A percentile compares a stretch with the other conserved stretches of the same genome.
Conservation (phyloP, 139 green algal genomes). For the Ostreobium quekettii region DNA sequence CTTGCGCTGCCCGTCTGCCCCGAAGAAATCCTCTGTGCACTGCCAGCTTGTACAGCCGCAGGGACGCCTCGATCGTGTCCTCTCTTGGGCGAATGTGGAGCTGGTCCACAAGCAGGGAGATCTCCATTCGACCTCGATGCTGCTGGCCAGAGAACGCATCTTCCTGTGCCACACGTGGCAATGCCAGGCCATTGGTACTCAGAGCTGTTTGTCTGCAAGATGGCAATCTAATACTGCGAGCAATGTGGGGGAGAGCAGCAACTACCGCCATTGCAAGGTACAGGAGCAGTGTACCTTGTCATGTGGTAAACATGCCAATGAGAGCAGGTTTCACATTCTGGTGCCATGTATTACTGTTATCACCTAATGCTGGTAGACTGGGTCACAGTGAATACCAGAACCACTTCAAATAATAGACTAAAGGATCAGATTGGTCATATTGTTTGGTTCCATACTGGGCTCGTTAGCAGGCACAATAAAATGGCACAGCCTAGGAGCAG, state of each 20-base stretch:
- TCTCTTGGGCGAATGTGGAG: slow-evolving; percentile 68
- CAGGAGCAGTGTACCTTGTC: neutral
- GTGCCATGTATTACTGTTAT: too few species aligned
- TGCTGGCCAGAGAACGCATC: neutral
- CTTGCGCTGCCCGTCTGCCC: slow-evolving; percentile 73
- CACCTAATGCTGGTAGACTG: too few species aligned
- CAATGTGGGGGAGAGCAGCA: too few species aligned
- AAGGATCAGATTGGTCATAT: too few species aligned
- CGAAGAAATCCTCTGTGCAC: slow-evolving; percentile 88
- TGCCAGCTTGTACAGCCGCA: slow-evolving; percentile 73
- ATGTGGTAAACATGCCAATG: neutral
- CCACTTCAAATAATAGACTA: too few species aligned
- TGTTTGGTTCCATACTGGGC: too few species aligned
- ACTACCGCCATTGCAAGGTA: neutral
- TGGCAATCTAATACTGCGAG: neutral
- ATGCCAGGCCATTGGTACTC: neutral
- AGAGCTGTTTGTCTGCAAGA: neutral
- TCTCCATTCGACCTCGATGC: slow-evolving; percentile 54
- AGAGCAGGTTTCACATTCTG: too few species aligned
- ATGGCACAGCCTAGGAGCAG: too few species aligned
- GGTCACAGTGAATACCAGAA: too few species aligned
- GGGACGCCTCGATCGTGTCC: slow-evolving; percentile 58
- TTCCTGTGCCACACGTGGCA: neutral
- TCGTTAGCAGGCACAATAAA: too few species aligned
- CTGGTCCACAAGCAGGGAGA: slow-evolving; percentile 65